Base-by-base conservation (phyloP, 768 basidiomycete genomes). In the Erythrobasidium yunnanense region DNA sequence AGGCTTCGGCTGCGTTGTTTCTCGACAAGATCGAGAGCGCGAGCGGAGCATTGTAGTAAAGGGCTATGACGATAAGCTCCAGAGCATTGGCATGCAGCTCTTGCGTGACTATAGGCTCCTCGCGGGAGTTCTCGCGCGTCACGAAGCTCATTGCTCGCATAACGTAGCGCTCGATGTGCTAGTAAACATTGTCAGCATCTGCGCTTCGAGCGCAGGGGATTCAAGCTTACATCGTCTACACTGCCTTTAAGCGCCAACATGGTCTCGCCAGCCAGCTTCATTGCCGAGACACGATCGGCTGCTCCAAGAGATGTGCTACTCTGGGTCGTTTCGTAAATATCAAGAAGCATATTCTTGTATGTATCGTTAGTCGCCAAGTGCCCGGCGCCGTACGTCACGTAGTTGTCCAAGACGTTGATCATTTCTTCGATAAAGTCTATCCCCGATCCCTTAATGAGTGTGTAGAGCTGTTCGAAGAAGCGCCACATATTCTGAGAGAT, bases 401-500 rank as follows among this genome's bases (percentile, higher is more conserved):
- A 88, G 80, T 91, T 92, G 78, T 90, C 87, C 63, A 93, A 76
- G 3, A 86, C 84, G 11, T 88, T 87, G 25, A 89, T 81, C 87
- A 90, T 80, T 74, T 92, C 89, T 70, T 90, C 87, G 58, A 92
- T 79, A 80, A 88, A 92, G 76, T 90, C 88, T 38, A 86, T 78
- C 17, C 87, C 88, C 32, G 88, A 86, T 17, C 81, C 79, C 76
- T 88, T 89, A 83, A 92, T 88, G 20, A 87, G 77, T 53, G 81
- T 80, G 76, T 89, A 90, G 0, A 87, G 90, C 69, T 84, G 76
- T 77, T 90, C 88, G 68, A 88, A 88, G 34, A 92, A 80, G 8
- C 83, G 84, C 90, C 90, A 92, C 85, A 92, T 85, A 70, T 80
- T 82, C 0, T 87, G 84, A 38, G 87, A 83, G 72, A 93, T 85